phyloP scores from a whole-genome alignment of 148 eudicot species.

The Arctostaphylos glauca region DNA sequence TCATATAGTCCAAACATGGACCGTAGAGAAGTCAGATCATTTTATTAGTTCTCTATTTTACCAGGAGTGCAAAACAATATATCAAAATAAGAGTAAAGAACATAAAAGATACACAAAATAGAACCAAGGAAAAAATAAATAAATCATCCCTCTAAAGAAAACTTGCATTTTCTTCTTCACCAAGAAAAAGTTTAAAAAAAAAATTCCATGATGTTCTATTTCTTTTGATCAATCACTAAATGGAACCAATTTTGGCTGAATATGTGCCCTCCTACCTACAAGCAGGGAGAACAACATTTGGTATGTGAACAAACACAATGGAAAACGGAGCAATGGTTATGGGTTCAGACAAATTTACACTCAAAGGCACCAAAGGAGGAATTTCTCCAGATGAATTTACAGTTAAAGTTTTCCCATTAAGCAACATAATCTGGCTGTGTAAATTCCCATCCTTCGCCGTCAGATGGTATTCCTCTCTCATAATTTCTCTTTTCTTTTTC shows the following conservation, averaged over 20 bases:
- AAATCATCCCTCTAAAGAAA: not conserved
- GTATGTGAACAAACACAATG: conserved; percentile 68
- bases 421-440: conserved; percentile 71
- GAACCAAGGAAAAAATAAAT: not conserved
- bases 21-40: no score
- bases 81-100: not conserved
- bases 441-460: conserved; percentile 65
- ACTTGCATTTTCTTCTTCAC: not conserved
- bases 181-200: not conserved
- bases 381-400: conserved; percentile 57
- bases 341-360: conserved; percentile 55
- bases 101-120: not conserved
- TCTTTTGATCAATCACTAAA: conserved; percentile 10
- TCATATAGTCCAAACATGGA: no score
- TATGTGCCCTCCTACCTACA: conserved; percentile 39
- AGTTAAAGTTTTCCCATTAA: conserved; percentile 57
- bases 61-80: not conserved
- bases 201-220: not conserved
- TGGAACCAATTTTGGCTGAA: conserved; percentile 21
- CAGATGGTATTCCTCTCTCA: conserved; percentile 77
- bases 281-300: conserved; percentile 56
- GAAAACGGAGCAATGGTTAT: conserved; percentile 62
- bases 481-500: conserved; percentile 14
- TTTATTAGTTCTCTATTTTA: not conserved
- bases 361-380: conserved; percentile 51